Evolutionary conservation across 2,329 filamentous ascomycete genomes (phyloP).

Genomic region (Microcyclosporella mali): DNA sequence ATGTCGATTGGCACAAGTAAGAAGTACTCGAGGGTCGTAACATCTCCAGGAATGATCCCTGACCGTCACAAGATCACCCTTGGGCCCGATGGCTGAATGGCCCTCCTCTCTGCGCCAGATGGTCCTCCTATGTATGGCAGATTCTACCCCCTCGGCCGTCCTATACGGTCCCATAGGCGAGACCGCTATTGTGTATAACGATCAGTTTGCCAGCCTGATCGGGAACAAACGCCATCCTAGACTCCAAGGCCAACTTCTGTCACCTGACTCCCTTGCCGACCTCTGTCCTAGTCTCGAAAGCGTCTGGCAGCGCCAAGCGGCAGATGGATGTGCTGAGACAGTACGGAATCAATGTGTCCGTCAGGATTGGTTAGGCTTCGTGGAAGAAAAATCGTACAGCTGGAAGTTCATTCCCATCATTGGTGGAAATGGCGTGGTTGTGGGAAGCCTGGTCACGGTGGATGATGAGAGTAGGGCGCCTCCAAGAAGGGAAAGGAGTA

Average conservation of each 20-base stretch:
- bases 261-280: slow-evolving; percentile 6
- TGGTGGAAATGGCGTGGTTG: slow-evolving; percentile 11
- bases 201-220: slow-evolving; percentile 15
- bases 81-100: slow-evolving; percentile 15
- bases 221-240: slow-evolving; percentile 11
- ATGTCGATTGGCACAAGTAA: slow-evolving; percentile 14
- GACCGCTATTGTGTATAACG: slow-evolving; percentile 20
- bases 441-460: slow-evolving; percentile 13
- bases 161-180: slow-evolving; percentile 8
- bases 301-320: slow-evolving; percentile 8
- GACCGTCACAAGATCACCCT: slow-evolving; percentile 4
- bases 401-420: slow-evolving; percentile 18
- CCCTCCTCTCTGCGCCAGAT: slow-evolving; percentile 12
- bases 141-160: slow-evolving; percentile 13
- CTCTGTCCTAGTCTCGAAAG: slow-evolving; percentile 12
- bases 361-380: slow-evolving; percentile 16
- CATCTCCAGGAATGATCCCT: too few relatives aligned
- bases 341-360: slow-evolving; percentile 13
- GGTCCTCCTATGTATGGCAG: slow-evolving; percentile 12
- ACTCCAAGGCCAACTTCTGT: slow-evolving; percentile 13
- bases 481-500: slow-evolving; percentile 14
- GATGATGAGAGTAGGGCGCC: slow-evolving; percentile 14
- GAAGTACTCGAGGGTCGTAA: too few relatives aligned
- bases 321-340: slow-evolving; percentile 6
- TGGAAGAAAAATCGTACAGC: slow-evolving; percentile 15